Evolutionary conservation across 257 asterid species (phyloP), one percentile per base, ranked within the genome.

Genomic region (Nemophila menziesii): DNA sequence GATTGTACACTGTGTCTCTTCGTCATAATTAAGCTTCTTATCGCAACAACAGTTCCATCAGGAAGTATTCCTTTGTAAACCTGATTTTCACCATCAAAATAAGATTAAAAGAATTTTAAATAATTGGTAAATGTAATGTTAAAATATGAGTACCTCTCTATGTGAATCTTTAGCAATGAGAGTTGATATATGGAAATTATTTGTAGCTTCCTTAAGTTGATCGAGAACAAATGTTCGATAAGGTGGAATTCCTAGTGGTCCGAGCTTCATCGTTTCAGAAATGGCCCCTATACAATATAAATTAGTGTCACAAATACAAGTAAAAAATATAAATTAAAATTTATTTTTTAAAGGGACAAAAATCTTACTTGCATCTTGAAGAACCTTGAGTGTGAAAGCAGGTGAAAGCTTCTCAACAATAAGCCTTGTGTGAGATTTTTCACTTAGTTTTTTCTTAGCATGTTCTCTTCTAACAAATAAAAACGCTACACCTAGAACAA

Each of bases 191-290:
- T 62, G 65, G 52, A 86, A 86, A 72, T 86, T 80, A 53, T 67
- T 48, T 6, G 97, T 75, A 16, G 95, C 97, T 73, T 82, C 95
- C 68, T 64, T 76, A 23, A 86, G 79, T 62, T 86, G 92, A 37
- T 82, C 93, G 23, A 69, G 61, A 39, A 67, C 84, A 21, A 79
- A 86, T 9, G 93, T 70, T 50, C 92, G 63, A 48, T 86, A 82
- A 21, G 69, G 64, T 13, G 93, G 81, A 19, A 74, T 58, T 20
- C 97, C 93, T 11, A 63, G 80, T 18, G 76, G 60, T 48, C 86
- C 97, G 54, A 79, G 11, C 73, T 86, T 86, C 80, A 68, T 71
- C 17, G 83, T 84, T 54, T 82, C 87, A 48, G 94, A 74, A 41
- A 86, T 73, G 47, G 82, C 65, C 67, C 94, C 96, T 85, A 66